A percentile compares a stretch with the other conserved stretches of the same genome.
phyloP scores from a whole-genome alignment of 495 filamentous ascomycete species.

The Amphirosellinia nigrospora region DNA sequence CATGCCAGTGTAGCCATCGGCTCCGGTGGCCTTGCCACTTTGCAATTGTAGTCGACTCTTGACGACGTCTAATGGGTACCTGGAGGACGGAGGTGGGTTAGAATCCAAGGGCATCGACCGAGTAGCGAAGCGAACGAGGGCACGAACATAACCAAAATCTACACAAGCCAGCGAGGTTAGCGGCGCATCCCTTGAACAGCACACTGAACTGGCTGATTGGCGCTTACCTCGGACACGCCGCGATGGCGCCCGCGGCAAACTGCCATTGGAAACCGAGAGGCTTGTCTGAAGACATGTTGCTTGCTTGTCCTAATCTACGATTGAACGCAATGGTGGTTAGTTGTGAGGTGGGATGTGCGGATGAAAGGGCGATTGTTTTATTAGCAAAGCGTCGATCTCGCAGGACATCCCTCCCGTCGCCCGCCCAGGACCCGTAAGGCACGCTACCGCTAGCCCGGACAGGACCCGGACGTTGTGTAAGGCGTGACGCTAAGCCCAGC shows the following conservation, averaged over 20 bases:
- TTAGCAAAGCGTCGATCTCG: constrained; percentile 20
- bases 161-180: constrained; percentile 34
- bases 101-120: constrained; percentile 1
- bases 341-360: constrained; percentile 18
- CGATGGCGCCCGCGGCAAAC: constrained; percentile 83
- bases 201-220: constrained; percentile 28
- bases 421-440: constrained; percentile 7
- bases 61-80: constrained; percentile 98
- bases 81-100: constrained; percentile 43
- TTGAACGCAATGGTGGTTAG: constrained; percentile 14
- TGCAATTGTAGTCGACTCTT: constrained; percentile 97
- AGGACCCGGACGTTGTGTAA: background rate
- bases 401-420: constrained; percentile 12
- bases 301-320: constrained; percentile 22
- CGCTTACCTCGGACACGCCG: constrained; percentile 88
- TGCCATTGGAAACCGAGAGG: constrained; percentile 86
- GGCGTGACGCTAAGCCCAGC: background rate
- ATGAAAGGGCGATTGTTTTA: constrained; percentile 20
- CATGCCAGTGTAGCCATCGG: constrained; percentile 92
- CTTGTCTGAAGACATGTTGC: constrained; percentile 69
- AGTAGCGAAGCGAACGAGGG: constrained; percentile 10
- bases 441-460: constrained; percentile 1
- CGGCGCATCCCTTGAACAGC: constrained; percentile 25
- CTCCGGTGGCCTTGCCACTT: constrained; percentile 69
- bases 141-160: constrained; percentile 87